These are phyloP conservation scores for Bipolaris victoriae DNA, from an alignment of 2,329 filamentous ascomycete species.

Conservation along the genomic window DNA sequence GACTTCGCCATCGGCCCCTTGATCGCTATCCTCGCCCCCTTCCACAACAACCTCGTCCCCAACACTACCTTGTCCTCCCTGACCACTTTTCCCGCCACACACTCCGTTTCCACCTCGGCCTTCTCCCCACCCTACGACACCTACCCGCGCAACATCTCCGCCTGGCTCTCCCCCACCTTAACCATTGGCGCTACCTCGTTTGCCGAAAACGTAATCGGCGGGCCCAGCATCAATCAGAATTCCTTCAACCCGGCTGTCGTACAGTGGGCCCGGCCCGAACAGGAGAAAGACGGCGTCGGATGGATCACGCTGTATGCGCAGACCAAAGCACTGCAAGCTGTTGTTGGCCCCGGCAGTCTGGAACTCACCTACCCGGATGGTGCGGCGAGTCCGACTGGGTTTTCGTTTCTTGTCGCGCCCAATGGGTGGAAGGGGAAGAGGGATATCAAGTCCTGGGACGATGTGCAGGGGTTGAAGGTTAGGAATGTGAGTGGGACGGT, in stretches of 20 bases:
- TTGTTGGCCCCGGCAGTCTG: constrained; percentile 45
- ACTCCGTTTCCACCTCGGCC: constrained; percentile 59
- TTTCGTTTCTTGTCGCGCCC: constrained; percentile 58
- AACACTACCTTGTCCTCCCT: constrained; percentile 50
- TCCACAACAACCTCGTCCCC: constrained; percentile 57
- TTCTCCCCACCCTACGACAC: constrained; percentile 66
- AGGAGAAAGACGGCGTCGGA: constrained; percentile 37
- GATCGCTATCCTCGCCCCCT: constrained; percentile 61
- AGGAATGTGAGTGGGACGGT: constrained; percentile 54
- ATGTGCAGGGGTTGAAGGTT: constrained; percentile 58
- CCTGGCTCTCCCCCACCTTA: constrained; percentile 63
- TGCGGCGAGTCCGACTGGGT: constrained; percentile 56
- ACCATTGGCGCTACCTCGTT: constrained; percentile 67
- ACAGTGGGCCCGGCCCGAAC: constrained; percentile 58
- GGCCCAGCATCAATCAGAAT: constrained; percentile 57
- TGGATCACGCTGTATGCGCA: constrained; percentile 41
- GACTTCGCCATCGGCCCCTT: constrained; percentile 66
- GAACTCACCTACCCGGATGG: constrained; percentile 61
- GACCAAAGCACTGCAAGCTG: constrained; percentile 29
- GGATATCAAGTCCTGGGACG: constrained; percentile 54
- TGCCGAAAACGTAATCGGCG: constrained; percentile 62
- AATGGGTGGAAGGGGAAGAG: constrained; percentile 53
- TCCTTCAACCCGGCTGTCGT: constrained; percentile 66
- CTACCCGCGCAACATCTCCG: constrained; percentile 63
- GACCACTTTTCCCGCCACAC: constrained; percentile 59